Evolutionary conservation across 1,139 yeast genomes (phyloP), one percentile per base, ranked within the genome.

Genomic region (Kurtzmaniella quercitrusa): DNA sequence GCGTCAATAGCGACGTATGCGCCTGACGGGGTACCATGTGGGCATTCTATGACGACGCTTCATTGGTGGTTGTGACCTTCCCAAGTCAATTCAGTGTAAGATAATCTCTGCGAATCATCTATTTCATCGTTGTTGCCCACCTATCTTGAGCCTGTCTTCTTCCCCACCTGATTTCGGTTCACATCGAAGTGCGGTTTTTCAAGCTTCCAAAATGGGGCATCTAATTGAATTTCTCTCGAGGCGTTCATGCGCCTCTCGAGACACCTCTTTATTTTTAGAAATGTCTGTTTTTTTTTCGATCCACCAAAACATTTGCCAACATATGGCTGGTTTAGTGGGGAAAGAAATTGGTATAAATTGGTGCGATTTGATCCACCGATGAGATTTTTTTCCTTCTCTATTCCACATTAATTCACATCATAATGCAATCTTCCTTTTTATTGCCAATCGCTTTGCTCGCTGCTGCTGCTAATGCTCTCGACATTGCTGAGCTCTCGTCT

Each of bases 381-480:
- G 6, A 5, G 33, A 5, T 28, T 28, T 28, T 30, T 14, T 5
- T 12, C 18, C 12, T 14, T 30, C 5, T 14, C 18, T 14, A 30
- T 30, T 7, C 7, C 18, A 14, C 5, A 4, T 14, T 14, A 11
- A 28, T n/a, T 11, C 33, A 8, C 33, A 28, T 14, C 12, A 5
- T 4, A 30, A 30, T 30, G 34, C 34, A 30, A 14, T 19, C 37
- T 19, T 34, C 20, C 3, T 12, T 34, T 34, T 19, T 20, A 14
- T 26, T 26, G 4, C 33, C 38, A 22, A 21, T 36, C 15, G 38
- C 38, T 15, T 16, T 23, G 15, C 19, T 23, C 9, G 19, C 18
- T 21, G 38, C 38, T 16, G 38, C 23, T 14, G 32, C 21, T 22
- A 22, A 51, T 42, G 49, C 51, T 15, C 51, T 51, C 30, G 56